These are phyloP conservation scores for Cryptomeria japonica DNA, from an alignment of 75 land plant genomes.

Conservation along the genomic window DNA sequence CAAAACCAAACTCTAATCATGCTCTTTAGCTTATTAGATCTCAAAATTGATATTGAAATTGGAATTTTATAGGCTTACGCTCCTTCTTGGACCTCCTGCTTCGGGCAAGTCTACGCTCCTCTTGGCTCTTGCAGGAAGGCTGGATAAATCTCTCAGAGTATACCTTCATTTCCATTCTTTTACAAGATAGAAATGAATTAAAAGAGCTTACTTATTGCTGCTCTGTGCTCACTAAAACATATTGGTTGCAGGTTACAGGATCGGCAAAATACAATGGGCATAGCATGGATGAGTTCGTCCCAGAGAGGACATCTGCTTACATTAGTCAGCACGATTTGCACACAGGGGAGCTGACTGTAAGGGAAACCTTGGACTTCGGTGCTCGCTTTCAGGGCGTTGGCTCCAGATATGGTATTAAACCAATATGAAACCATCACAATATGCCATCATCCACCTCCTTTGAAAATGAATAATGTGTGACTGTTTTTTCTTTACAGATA, in stretches of 20 bases:
- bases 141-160: too few relatives aligned
- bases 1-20: too few relatives aligned
- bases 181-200: too few relatives aligned
- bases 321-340: constrained; percentile 80
- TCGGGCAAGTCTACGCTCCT: too few relatives aligned
- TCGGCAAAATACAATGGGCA: constrained; percentile 53
- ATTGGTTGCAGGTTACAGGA: constrained; percentile 16
- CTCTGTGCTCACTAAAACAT: neutral
- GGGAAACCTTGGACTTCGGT: constrained; percentile 79
- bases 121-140: too few relatives aligned
- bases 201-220: too few relatives aligned
- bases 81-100: too few relatives aligned
- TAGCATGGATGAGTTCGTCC: constrained; percentile 64
- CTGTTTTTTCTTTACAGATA: constrained; percentile 32
- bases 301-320: constrained; percentile 81
- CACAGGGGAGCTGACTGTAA: constrained; percentile 79
- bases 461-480: neutral
- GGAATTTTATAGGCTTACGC: too few relatives aligned
- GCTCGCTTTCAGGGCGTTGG: constrained; percentile 91
- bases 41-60: too few relatives aligned
- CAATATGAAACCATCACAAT: too few relatives aligned
- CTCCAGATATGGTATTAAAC: constrained; percentile 72
- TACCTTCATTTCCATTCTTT: too few relatives aligned
- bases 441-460: neutral
- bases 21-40: too few relatives aligned